Percentiles rank a stretch among this genome's conserved stretches.
These are phyloP conservation scores for Typha latifolia DNA, from an alignment of 176 grass and related monocot species.

Conservation along the genomic window DNA sequence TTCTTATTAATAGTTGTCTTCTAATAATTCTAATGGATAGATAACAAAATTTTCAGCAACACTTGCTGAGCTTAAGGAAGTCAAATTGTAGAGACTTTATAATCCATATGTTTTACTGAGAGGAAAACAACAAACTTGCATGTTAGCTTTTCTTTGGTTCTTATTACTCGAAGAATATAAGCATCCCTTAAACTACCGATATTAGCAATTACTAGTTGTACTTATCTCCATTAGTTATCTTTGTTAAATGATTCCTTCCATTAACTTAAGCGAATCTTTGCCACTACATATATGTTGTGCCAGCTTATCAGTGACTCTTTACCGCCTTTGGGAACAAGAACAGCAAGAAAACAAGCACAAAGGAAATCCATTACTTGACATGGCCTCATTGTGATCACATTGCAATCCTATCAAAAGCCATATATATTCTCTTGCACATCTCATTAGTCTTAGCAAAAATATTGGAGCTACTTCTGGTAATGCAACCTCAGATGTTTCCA, in stretches of 20 bases:
- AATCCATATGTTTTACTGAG: too few species aligned
- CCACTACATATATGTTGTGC: not conserved
- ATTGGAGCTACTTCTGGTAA: conserved; percentile 19
- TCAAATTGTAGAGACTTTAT: too few species aligned
- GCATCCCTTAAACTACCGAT: too few species aligned
- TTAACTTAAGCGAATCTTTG: not conserved
- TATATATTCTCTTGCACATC: not conserved
- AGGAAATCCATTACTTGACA: not conserved
- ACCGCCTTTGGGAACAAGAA: not conserved
- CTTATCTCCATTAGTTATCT: not conserved
- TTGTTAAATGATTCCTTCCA: not conserved
- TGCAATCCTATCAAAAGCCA: conserved; percentile 15
- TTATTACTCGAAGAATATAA: too few species aligned
- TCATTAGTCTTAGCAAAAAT: not conserved
- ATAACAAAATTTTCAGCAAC: too few species aligned
- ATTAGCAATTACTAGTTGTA: not conserved
- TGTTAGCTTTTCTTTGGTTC: too few species aligned
- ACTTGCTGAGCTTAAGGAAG: too few species aligned
- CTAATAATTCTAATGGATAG: too few species aligned
- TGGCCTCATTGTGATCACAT: not conserved
- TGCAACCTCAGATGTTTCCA: conserved; percentile 35
- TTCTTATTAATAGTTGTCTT: too few species aligned
- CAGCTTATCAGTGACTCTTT: not conserved
- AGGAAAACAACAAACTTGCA: too few species aligned
- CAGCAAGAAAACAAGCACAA: not conserved